Evolutionary conservation across 2,329 filamentous ascomycete genomes (phyloP).

Genomic region (Phoma sp.): DNA sequence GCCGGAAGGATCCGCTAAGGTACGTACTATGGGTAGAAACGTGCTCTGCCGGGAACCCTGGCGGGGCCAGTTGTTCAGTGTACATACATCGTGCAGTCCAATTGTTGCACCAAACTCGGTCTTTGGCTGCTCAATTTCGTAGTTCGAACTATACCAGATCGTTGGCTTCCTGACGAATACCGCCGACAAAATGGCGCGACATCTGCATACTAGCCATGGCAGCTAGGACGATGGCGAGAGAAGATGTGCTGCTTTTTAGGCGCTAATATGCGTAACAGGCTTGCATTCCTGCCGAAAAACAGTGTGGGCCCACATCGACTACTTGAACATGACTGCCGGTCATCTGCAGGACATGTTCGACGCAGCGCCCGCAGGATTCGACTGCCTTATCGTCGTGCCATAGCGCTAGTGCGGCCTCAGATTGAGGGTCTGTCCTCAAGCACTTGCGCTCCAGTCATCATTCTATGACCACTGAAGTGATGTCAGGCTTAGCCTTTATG

Average conservation of each 20-base stretch:
- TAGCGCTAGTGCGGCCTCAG: conserved; percentile 32
- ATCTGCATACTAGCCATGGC: neutral
- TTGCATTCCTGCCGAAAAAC: conserved; percentile 32
- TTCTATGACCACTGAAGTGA: conserved; percentile 32
- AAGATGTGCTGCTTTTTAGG: conserved; percentile 1
- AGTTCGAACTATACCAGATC: neutral
- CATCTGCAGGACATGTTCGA: conserved; percentile 33
- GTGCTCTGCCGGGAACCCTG: conserved; percentile 28
- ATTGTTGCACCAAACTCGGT: neutral
- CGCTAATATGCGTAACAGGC: conserved; percentile 43
- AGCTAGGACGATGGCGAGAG: neutral
- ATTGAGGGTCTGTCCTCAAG: conserved; percentile 35
- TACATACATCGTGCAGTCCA: conserved; percentile 21
- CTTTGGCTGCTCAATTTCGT: neutral
- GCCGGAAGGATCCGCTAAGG: conserved; percentile 25
- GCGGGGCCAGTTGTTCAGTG: conserved; percentile 22
- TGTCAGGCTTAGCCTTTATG: conserved; percentile 26
- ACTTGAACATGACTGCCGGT: conserved; percentile 28
- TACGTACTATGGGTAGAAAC: conserved; percentile 32
- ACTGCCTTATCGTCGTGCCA: conserved; percentile 51
- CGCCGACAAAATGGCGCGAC: neutral
- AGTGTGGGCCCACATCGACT: conserved; percentile 23
- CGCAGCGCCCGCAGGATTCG: conserved; percentile 30
- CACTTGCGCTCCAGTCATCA: conserved; percentile 27
- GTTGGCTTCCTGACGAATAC: neutral